Conservation (phyloP, 257 asterid genomes). For the Jaltomata sinuosa region DNA sequence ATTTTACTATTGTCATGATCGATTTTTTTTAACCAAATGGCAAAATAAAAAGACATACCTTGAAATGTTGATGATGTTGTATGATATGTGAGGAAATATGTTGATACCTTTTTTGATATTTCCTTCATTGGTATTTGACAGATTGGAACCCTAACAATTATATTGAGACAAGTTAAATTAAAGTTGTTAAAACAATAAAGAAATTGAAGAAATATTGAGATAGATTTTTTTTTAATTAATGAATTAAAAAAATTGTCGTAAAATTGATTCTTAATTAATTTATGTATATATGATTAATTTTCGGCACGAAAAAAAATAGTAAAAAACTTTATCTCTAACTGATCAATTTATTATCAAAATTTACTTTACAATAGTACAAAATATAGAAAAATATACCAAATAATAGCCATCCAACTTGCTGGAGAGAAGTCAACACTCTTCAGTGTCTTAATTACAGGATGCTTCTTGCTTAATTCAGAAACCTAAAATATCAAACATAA, state of each 20-base stretch:
- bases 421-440: neutral
- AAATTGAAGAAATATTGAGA: no score
- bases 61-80: neutral
- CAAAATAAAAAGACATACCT: neutral
- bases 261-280: no score
- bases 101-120: neutral
- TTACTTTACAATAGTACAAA: neutral
- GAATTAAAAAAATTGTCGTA: no score
- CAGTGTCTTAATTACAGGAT: neutral
- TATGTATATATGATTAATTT: no score
- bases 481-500: neutral
- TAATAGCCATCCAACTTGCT: neutral
- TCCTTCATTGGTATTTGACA: slow-evolving; percentile 57
- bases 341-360: neutral
- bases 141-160: slow-evolving; percentile 48
- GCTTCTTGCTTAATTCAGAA: neutral
- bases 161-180: neutral
- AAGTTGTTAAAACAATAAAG: neutral
- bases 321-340: neutral
- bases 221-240: no score
- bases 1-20: neutral
- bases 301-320: no score
- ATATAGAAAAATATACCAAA: neutral
- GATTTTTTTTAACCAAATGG: neutral
- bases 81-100: neutral